Evolutionary conservation across 495 filamentous ascomycete species (phyloP).

Genomic region (Neurospora intermedia): DNA sequence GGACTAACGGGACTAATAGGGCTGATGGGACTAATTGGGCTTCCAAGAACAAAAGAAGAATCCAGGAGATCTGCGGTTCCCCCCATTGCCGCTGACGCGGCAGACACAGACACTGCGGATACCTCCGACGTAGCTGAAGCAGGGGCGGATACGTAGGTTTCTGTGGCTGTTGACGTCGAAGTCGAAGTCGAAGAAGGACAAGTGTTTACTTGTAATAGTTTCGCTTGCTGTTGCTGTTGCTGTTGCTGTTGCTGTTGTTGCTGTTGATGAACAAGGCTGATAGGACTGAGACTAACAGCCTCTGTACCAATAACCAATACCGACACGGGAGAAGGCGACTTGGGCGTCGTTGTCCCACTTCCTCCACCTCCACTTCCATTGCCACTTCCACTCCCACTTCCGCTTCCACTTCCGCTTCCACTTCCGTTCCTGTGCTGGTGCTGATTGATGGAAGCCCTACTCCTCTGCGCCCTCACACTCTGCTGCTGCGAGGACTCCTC

Average conservation of each 20-base stretch:
- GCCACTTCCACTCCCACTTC: background rate
- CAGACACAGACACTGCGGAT: background rate
- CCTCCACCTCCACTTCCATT: background rate
- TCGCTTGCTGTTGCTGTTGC: background rate
- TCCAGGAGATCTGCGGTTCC: background rate
- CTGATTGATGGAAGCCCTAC: background rate
- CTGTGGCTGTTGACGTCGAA: background rate
- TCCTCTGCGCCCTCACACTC: background rate
- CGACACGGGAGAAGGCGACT: background rate
- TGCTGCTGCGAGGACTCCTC: too few relatives aligned
- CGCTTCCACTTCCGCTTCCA: background rate
- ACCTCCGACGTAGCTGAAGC: background rate
- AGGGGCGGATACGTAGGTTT: background rate
- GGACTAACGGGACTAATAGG: slow-evolving; percentile 9
- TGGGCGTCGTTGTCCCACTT: background rate
- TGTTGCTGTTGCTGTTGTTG: background rate
- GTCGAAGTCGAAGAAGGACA: background rate
- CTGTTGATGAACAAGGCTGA: background rate
- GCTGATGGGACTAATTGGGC: slow-evolving; percentile 1
- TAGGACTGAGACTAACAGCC: background rate
- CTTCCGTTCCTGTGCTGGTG: background rate
- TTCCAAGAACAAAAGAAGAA: background rate
- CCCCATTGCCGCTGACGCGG: background rate
- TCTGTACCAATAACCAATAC: background rate
- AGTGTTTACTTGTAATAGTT: background rate